These are phyloP conservation scores for Emmonsiellopsis sp. DNA, from an alignment of 2,329 filamentous ascomycete genomes.

Conservation along the genomic window DNA sequence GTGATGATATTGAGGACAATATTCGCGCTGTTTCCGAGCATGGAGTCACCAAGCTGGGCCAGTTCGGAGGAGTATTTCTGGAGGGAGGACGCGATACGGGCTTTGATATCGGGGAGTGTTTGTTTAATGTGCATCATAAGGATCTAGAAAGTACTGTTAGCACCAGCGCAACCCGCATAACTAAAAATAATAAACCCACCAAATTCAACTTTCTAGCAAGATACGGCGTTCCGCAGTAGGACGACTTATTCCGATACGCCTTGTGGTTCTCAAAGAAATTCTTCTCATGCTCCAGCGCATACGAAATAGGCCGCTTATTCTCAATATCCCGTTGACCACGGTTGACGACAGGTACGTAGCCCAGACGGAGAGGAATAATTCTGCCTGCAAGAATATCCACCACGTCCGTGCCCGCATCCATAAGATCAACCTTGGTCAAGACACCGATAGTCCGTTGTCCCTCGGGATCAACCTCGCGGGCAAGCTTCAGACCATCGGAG, in stretches of 20 bases:
- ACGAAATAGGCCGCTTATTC: constrained; percentile 89
- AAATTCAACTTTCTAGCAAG: constrained; percentile 93
- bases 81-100: constrained; percentile 84
- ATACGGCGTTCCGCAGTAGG: constrained; percentile 97
- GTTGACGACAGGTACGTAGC: constrained; percentile 97
- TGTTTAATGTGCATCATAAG: constrained; percentile 99
- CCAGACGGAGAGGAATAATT: constrained; percentile 88
- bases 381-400: constrained; percentile 96
- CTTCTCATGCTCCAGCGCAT: constrained; percentile 86
- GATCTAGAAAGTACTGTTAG: constrained; percentile 45
- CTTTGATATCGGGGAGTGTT: constrained; percentile 96
- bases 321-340: constrained; percentile 96
- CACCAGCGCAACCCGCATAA: background rate
- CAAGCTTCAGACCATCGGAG: constrained; percentile 93
- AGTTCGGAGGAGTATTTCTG: constrained; percentile 86
- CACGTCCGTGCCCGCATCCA: constrained; percentile 97
- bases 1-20: constrained; percentile 98
- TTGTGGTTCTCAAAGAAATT: constrained; percentile 98
- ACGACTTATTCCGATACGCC: constrained; percentile 95
- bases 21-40: constrained; percentile 92
- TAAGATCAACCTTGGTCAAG: constrained; percentile 95
- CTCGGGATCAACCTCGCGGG: constrained; percentile 92
- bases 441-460: constrained; percentile 98
- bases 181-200: constrained; percentile 29
- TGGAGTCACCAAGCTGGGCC: constrained; percentile 74